These are phyloP conservation scores for Cryptosporidium canis DNA, from an alignment of 169 alveolate species.

Conservation along the genomic window DNA sequence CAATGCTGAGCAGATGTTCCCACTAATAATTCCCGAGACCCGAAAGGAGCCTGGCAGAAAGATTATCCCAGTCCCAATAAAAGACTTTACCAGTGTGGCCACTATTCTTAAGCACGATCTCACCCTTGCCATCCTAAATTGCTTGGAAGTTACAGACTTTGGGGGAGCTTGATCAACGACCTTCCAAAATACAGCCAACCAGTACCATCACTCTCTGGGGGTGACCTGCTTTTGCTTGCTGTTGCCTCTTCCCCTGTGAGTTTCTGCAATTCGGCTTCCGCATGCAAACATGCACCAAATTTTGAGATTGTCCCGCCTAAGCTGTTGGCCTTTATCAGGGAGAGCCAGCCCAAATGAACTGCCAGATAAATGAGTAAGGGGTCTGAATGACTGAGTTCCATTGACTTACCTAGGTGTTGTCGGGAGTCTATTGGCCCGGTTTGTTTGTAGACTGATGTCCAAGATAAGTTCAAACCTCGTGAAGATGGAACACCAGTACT, in stretches of 20 bases:
- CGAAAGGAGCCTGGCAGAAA: slow-evolving; percentile 44
- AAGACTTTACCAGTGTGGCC: slow-evolving; percentile 43
- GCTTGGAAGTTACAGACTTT: not conserved
- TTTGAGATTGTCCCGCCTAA: slow-evolving; percentile 28
- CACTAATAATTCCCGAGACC: slow-evolving; percentile 53
- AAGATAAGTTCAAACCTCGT: too few species aligned
- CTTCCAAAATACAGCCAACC: not conserved
- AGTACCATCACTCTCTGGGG: not conserved
- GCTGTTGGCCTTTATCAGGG: not conserved
- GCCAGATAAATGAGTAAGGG: too few species aligned
- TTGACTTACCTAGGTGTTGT: too few species aligned
- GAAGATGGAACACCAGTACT: not conserved
- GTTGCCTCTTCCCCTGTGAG: not conserved
- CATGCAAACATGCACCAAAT: slow-evolving; percentile 13
- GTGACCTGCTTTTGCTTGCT: not conserved
- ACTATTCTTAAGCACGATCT: slow-evolving; percentile 2
- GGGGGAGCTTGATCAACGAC: not conserved
- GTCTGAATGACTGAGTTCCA: too few species aligned
- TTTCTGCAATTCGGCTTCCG: not conserved
- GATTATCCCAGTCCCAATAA: slow-evolving; percentile 64
- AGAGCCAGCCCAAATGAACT: too few species aligned
- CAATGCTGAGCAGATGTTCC: slow-evolving; percentile 46
- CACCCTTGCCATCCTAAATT: slow-evolving; percentile 12
- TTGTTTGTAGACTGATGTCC: too few species aligned
- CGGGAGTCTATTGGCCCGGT: too few species aligned